Base-by-base conservation (phyloP, 768 basidiomycete species). In the Ramaria sp. region DNA sequence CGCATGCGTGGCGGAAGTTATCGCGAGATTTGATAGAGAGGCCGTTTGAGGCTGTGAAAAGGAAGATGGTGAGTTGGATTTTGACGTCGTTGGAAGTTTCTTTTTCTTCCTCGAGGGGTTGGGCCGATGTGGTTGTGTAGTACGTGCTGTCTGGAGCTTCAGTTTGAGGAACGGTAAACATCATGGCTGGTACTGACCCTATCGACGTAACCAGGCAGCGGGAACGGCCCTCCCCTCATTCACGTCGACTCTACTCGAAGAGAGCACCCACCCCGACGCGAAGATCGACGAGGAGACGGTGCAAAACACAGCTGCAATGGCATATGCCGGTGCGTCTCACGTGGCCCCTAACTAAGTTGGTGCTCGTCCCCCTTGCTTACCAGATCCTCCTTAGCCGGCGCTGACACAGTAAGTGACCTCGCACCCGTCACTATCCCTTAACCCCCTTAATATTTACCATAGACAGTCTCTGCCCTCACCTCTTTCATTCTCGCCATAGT, bases 171-270 rank as follows among this genome's bases (percentile, higher is more conserved):
- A n/a, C n/a, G n/a, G n/a, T n/a, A 27, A 5, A 27, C 27, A 27
- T 27, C 3, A 2, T 27, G 27, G 27, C 27, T 27, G 27, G 27
- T 27, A 5, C 27, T 27, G 27, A 27, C 6, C 19, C 45, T 5
- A n/a, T 46, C 27, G 20, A 43, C 20, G 41, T 46, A 3, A 19
- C 17, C 46, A 67, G 66, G 59, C 58, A 3, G 57, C 54, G 17
- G 65, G 63, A 0, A 62, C 27, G 11, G 61, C 59, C 22, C 42
- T 53, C 30, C 62, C 62, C 5, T 64, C 63, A 54, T 62, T 65
- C 43, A 55, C 60, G 0, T 58, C 64, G 7, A 48, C 51, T 17
- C 47, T 63, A 13, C 60, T 64, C 4, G 57, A 61, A 31, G 39
- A 37, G 17, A 37, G 34, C 34, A 4, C 9, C 10, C 34, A 37